Conservation (phyloP, 176 grass and related monocot genomes). For the Paspalum notatum region DNA sequence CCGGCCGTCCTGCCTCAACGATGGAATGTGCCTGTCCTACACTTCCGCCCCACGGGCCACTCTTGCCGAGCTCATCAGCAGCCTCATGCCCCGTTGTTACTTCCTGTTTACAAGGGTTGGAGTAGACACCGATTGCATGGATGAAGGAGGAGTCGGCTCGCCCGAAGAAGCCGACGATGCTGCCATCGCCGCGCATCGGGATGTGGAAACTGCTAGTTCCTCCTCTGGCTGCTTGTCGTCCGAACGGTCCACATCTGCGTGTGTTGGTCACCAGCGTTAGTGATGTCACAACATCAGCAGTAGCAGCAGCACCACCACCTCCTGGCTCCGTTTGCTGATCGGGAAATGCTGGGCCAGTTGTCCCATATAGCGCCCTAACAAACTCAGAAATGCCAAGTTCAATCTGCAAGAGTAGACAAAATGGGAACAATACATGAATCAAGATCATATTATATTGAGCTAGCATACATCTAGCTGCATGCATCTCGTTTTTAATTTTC, state of each 20-base stretch:
- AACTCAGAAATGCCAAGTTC: not conserved
- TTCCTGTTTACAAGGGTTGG: not conserved
- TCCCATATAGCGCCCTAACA: not conserved
- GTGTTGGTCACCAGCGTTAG: not conserved
- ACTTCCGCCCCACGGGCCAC: not conserved
- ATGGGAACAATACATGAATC: not conserved
- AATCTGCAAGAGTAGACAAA: not conserved
- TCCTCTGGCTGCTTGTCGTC: not conserved
- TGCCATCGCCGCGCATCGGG: not conserved
- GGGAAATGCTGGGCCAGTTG: not conserved
- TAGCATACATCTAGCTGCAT: too few relatives aligned
- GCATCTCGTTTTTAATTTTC: too few relatives aligned
- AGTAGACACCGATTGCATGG: not conserved
- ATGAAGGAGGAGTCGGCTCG: not conserved
- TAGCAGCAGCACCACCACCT: too few relatives aligned
- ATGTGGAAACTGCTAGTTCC: not conserved
- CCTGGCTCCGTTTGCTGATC: too few relatives aligned
- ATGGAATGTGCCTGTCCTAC: not conserved
- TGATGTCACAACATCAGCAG: not conserved
- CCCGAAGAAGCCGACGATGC: not conserved
- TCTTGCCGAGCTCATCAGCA: not conserved
- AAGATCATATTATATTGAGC: too few relatives aligned
- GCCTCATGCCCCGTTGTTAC: not conserved
- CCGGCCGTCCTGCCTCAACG: not conserved
- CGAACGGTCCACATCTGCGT: not conserved